Conservation (phyloP, 768 basidiomycete species). For the Naganishia kalamii region DNA sequence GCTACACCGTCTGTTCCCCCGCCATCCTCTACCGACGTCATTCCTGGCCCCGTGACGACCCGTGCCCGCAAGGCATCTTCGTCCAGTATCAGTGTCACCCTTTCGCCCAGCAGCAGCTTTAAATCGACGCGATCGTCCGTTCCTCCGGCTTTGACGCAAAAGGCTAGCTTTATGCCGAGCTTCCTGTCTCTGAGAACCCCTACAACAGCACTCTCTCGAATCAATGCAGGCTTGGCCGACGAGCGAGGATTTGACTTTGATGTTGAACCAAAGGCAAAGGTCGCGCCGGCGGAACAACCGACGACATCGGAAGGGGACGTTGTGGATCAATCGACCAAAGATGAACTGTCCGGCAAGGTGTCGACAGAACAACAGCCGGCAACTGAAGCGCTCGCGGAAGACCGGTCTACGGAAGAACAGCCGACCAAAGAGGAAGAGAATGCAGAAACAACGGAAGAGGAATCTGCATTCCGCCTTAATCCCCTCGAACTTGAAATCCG, state of each 20-base stretch:
- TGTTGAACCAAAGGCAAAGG: not conserved
- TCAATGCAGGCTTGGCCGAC: slow-evolving; percentile 9
- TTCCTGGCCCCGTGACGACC: not conserved
- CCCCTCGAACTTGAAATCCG: slow-evolving; percentile 39
- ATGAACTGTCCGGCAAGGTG: too few species aligned
- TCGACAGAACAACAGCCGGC: too few species aligned
- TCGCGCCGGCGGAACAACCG: not conserved
- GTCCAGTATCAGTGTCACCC: slow-evolving; percentile 7
- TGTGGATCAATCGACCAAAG: too few species aligned
- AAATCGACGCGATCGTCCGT: not conserved
- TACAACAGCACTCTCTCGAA: slow-evolving; percentile 7
- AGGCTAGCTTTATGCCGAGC: slow-evolving; percentile 12
- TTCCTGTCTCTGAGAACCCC: slow-evolving; percentile 5
- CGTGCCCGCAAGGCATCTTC: slow-evolving; percentile 7
- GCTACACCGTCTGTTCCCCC: not conserved
- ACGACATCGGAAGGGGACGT: too few species aligned
- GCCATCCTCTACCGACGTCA: not conserved
- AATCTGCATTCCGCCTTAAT: slow-evolving; percentile 29
- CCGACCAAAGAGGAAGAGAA: not conserved
- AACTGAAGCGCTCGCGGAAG: too few species aligned
- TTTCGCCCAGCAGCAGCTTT: slow-evolving; percentile 4
- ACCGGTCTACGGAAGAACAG: not conserved
- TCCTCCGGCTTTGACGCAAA: slow-evolving; percentile 5
- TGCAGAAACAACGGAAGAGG: not conserved
- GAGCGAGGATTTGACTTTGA: slow-evolving; percentile 13